A percentile compares a stretch with the other conserved stretches of the same genome.
phyloP scores from a whole-genome alignment of 208 protist genomes.

The Acanthamoeba lenticulata region DNA sequence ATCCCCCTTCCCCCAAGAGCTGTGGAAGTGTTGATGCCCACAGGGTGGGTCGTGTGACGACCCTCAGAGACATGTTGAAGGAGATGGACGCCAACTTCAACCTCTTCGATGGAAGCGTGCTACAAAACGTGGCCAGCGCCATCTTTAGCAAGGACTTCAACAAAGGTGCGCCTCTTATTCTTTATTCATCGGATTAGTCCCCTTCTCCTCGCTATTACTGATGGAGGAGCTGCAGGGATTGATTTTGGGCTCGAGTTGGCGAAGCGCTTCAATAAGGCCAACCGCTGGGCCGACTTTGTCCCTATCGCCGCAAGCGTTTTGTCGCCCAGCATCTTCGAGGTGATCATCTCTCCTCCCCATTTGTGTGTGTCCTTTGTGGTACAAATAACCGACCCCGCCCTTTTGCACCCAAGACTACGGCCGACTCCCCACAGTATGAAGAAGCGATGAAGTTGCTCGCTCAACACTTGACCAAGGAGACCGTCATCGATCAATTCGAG shows the following conservation, averaged over 20 bases:
- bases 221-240: too few relatives aligned
- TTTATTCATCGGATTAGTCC: neutral
- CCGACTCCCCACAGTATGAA: neutral
- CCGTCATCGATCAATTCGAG: neutral
- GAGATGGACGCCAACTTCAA: conserved; percentile 3
- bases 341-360: neutral
- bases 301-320: neutral
- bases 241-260: neutral
- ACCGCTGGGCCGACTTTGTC: neutral
- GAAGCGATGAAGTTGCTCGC: neutral
- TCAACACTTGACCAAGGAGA: neutral
- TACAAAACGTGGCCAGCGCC: neutral
- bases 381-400: neutral
- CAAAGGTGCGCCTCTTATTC: neutral
- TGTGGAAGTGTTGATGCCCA: too few relatives aligned
- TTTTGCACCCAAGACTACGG: neutral
- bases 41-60: neutral
- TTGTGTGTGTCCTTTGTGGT: neutral
- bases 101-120: neutral
- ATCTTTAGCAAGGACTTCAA: conserved; percentile 38
- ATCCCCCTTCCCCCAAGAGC: too few relatives aligned
- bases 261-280: neutral
- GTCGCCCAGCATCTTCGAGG: conserved; percentile 28
- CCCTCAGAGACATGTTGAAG: neutral
- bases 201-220: too few relatives aligned